Conservation (phyloP, 306 rosid genomes). For the Rosa rugosa region DNA sequence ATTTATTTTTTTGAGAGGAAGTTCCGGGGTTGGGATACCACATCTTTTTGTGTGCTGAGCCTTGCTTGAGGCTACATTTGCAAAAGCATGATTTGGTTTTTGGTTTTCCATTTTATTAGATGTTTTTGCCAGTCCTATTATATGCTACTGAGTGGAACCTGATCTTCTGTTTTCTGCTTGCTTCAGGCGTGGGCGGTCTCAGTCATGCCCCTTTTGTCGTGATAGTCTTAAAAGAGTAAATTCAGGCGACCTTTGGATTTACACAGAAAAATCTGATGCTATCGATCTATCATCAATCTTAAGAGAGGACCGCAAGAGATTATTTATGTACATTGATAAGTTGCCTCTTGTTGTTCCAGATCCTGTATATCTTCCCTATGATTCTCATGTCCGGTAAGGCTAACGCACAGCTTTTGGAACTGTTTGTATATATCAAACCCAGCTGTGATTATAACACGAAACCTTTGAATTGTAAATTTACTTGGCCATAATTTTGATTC, state of each 20-base stretch:
- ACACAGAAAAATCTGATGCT: conserved; percentile 56
- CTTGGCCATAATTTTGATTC: conserved; percentile 20
- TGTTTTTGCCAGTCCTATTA: background rate
- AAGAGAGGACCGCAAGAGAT: conserved; percentile 65
- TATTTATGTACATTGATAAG: conserved; percentile 67
- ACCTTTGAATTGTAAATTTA: conserved; percentile 14
- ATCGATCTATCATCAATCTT: conserved; percentile 58
- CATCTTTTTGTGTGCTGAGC: background rate
- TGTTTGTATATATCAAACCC: conserved; percentile 19
- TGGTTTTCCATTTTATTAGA: background rate
- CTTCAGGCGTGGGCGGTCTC: conserved; percentile 70
- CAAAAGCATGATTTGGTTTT: background rate
- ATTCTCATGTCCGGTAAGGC: conserved; percentile 57
- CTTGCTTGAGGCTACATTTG: background rate
- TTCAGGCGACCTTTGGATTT: conserved; percentile 86
- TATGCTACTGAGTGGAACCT: conserved; percentile 3
- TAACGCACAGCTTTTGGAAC: conserved; percentile 20
- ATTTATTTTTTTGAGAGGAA: background rate
- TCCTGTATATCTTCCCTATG: conserved; percentile 48
- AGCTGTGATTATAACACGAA: conserved; percentile 32
- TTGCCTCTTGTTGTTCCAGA: conserved; percentile 70
- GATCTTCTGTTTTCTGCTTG: conserved; percentile 13
- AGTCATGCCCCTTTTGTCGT: conserved; percentile 92
- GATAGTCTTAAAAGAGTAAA: conserved; percentile 70
- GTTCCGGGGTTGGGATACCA: background rate